Evolutionary conservation across 148 eudicot genomes (phyloP).

Genomic region (Fagopyrum homotropicum): DNA sequence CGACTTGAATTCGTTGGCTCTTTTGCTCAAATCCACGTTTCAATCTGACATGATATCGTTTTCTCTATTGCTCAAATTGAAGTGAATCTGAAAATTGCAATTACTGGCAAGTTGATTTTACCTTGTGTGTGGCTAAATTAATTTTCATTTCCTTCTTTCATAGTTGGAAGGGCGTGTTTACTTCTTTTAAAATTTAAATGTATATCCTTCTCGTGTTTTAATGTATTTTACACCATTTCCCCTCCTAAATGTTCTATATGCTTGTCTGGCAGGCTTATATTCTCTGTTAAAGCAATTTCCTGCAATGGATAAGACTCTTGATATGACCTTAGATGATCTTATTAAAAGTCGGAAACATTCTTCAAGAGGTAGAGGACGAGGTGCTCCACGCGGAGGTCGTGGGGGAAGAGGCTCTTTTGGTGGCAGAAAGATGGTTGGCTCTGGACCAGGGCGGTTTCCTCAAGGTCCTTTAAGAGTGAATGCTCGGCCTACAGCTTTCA

Average conservation of each 20-base stretch:
- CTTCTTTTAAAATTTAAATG: too few species aligned
- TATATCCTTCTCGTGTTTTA: too few species aligned
- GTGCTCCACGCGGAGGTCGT: slow-evolving; percentile 53
- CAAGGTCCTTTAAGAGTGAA: slow-evolving; percentile 61
- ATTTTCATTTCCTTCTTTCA: neutral
- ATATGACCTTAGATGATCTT: slow-evolving; percentile 75
- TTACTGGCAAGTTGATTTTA: neutral
- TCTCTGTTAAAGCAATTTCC: neutral
- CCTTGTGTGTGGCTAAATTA: neutral
- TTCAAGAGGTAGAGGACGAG: slow-evolving; percentile 51
- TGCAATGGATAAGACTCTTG: slow-evolving; percentile 43
- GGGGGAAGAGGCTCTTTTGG: slow-evolving; percentile 45
- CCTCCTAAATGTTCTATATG: neutral
- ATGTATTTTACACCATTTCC: too few species aligned
- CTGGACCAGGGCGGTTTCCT: slow-evolving; percentile 39
- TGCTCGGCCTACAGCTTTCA: slow-evolving; percentile 56
- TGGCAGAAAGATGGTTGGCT: slow-evolving; percentile 52
- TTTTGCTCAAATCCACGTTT: too few species aligned
- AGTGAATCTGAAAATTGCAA: neutral
- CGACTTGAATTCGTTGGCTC: neutral
- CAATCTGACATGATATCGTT: too few species aligned
- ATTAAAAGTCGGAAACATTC: slow-evolving; percentile 55
- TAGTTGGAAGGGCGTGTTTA: neutral
- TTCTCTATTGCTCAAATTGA: too few species aligned
- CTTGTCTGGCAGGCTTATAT: neutral